phyloP scores from a whole-genome alignment of 257 asterid species.

The Buddleja alternifolia region DNA sequence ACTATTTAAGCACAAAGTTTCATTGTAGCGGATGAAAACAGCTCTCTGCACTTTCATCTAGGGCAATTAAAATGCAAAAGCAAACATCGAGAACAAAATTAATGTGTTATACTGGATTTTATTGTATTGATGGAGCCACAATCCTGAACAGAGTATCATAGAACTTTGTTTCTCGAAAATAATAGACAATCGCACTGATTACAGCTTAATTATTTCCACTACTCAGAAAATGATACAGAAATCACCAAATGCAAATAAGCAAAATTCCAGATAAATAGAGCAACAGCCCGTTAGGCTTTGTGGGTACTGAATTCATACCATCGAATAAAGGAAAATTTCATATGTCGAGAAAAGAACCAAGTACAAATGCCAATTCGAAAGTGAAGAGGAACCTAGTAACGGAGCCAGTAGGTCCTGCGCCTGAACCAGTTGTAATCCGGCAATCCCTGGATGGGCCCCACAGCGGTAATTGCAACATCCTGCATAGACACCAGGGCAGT shows the following conservation, averaged over 20 bases:
- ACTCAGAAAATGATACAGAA: constrained; percentile 28
- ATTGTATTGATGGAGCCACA: constrained; percentile 11
- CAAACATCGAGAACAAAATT: neutral
- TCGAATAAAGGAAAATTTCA: constrained; percentile 13
- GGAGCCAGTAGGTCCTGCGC: constrained; percentile 98
- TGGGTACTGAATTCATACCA: constrained; percentile 17
- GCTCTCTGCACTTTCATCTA: neutral
- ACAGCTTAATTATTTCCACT: constrained; percentile 31
- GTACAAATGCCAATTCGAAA: constrained; percentile 21
- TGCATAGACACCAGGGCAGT: constrained; percentile 27
- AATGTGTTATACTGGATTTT: constrained; percentile 9
- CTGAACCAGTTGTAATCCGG: constrained; percentile 99
- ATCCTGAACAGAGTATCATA: constrained; percentile 9
- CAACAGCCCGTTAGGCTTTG: constrained; percentile 20
- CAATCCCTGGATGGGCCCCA: constrained; percentile 79
- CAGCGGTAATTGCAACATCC: constrained; percentile 85
- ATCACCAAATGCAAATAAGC: constrained; percentile 22
- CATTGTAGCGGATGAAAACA: neutral
- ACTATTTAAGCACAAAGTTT: no score
- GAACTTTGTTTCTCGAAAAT: neutral
- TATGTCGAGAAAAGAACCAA: constrained; percentile 9
- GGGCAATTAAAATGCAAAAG: neutral
- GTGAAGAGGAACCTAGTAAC: constrained; percentile 61
- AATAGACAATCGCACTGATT: constrained; percentile 11
- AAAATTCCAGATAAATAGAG: constrained; percentile 15